Evolutionary conservation across 345 rosid genomes (phyloP).

Genomic region (Melaleuca alternifolia): DNA sequence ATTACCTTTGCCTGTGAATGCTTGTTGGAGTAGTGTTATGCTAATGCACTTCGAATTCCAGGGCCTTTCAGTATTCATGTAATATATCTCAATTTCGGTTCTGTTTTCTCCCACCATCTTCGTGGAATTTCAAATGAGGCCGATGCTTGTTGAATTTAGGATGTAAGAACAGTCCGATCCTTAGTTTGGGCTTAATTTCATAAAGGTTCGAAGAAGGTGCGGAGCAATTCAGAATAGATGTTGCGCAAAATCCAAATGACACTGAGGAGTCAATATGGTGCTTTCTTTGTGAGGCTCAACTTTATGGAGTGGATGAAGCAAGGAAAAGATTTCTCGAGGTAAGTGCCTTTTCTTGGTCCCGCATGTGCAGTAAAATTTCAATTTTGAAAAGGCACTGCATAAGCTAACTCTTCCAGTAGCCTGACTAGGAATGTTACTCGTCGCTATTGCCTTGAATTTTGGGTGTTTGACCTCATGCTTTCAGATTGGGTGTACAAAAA

Average conservation of each 20-base stretch:
- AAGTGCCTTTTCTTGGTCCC: background rate
- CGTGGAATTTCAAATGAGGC: background rate
- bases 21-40: background rate
- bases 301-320: conserved; percentile 55
- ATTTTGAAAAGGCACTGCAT: background rate
- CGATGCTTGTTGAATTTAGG: background rate
- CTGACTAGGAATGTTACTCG: background rate
- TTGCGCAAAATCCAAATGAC: conserved; percentile 83
- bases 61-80: background rate
- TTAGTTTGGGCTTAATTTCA: background rate
- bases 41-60: background rate
- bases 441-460: background rate
- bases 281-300: conserved; percentile 70
- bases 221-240: conserved; percentile 84
- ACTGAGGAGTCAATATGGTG: conserved; percentile 97
- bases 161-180: background rate
- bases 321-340: conserved; percentile 65
- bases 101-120: background rate
- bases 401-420: background rate
- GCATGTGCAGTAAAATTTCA: background rate
- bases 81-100: background rate
- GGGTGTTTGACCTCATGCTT: background rate
- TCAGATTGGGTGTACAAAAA: background rate
- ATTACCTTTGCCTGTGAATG: background rate
- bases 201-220: conserved; percentile 83